Evolutionary conservation across 495 filamentous ascomycete genomes (phyloP).

Genomic region (Geoglossum glabrum): DNA sequence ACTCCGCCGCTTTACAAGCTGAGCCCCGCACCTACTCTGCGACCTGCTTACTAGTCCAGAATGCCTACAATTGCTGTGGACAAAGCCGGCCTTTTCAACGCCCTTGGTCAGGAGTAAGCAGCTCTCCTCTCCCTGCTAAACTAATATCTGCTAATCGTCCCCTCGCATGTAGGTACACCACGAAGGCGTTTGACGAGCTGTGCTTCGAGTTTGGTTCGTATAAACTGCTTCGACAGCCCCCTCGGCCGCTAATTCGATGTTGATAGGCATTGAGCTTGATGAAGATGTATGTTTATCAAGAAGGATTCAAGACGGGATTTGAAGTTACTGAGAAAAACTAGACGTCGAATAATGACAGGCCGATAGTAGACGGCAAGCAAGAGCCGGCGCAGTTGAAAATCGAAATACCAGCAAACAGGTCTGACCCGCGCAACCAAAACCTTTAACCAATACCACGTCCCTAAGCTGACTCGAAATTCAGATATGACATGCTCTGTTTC

Average conservation of each 20-base stretch:
- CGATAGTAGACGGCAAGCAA: slow-evolving; percentile 55
- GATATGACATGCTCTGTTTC: slow-evolving; percentile 98
- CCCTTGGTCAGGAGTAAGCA: slow-evolving; percentile 66
- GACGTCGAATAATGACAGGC: slow-evolving; percentile 54
- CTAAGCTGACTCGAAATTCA: slow-evolving; percentile 18
- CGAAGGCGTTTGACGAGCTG: slow-evolving; percentile 84
- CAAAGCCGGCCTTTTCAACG: slow-evolving; percentile 87
- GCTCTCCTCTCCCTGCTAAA: background rate
- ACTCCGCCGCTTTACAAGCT: background rate
- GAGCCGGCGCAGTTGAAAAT: slow-evolving; percentile 90
- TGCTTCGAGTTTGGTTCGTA: slow-evolving; percentile 89
- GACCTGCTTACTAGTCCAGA: background rate
- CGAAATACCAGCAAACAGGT: slow-evolving; percentile 92
- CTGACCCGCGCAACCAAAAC: slow-evolving; percentile 1
- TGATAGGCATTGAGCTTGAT: slow-evolving; percentile 72
- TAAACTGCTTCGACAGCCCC: background rate
- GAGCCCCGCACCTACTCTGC: background rate
- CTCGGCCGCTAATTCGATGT: background rate
- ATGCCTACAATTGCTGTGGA: slow-evolving; percentile 92
- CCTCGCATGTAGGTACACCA: slow-evolving; percentile 46
- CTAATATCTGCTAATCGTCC: slow-evolving; percentile 8
- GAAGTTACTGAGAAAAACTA: slow-evolving; percentile 11
- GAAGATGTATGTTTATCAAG: slow-evolving; percentile 43
- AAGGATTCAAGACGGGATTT: background rate
- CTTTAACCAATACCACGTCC: background rate